Evolutionary conservation across 805 yeast species (phyloP), one percentile per base, ranked within the genome.

Genomic region (Isabelozyma gotoi): DNA sequence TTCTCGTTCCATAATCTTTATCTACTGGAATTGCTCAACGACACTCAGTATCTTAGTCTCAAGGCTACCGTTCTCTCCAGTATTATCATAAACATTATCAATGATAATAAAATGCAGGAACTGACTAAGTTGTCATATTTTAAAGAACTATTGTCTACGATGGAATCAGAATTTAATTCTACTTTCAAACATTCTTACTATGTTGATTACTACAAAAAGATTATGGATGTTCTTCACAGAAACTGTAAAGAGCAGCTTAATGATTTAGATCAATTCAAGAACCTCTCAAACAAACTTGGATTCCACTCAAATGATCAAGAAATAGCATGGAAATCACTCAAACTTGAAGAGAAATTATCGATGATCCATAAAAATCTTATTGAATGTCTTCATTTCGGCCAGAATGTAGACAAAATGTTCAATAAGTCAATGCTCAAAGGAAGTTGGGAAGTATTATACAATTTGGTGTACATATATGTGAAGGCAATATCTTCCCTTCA

Each of bases 381-480:
- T 0, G 46, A 57, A 2, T 49, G 57, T 3, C 47, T 62, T 16
- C 51, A 43, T 7, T 55, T 47, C 34, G 50, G 56, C 3, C 55
- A 55, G 15, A 60, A 62, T 33, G 33, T 47, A 20, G 19, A 32
- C 2, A 14, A 35, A 5, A 48, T 57, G 0, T 48, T 70, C n/a
- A 59, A 56, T 21, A 57, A 51, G 18, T 64, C 59, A 50, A 50
- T 52, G 10, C 38, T 49, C 1, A 53, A 45, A 6, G 56, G 52
- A 8, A 49, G 50, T 27, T 51, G 49, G 4, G 54, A 51, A 2
- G 33, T 64, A 5, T 18, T 68, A 2, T 70, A 53, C 43, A 61
- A 64, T 32, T 51, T 67, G 39, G 39, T 62, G 3, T 53, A 65
- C 42, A 54, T 65, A 3, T 71, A 69, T 45, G 40, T 57, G 34